Evolutionary conservation across 805 yeast species (phyloP), one percentile per base, ranked within the genome.

Genomic region (Millerozyma miso): DNA sequence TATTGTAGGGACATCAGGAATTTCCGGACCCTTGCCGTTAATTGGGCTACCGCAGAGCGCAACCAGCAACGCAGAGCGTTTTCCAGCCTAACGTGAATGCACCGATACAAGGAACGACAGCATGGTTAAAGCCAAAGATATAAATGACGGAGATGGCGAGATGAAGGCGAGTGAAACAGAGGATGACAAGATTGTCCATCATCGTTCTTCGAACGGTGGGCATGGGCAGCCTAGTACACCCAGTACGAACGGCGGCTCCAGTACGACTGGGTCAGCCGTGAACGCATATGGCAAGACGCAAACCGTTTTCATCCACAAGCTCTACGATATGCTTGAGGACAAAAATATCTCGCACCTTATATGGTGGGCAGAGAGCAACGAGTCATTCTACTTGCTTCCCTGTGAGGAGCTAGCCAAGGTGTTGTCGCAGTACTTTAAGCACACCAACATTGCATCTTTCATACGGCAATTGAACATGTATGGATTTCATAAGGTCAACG

Each of bases 301-400:
- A 54, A 68, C 66, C 37, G 75, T 56, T 41, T 91, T 91, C 66
- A 86, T 90, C 46, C 96, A 90, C 64, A 91, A 91, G 59, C 76
- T 91, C 19, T 90, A 87, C 70, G 81, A 84, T 49, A 91, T 91
- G 95, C 74, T 91, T 38, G 95, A 90, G 53, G 97, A 91, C 58
- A 69, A 70, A 2, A 63, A 76, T 20, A 67, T 91, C 29, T 67
- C 77, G 43, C 93, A 85, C 56, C 72, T 91, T 32, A 91, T 91
- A 18, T 83, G 91, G 81, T 91, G 98, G 97, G 65, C 88, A 1
- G 71, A 78, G 8, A 55, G 80, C 8, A 77, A 78, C 46, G 86
- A 82, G 49, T 79, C 90, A 4, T 93, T 93, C 54, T 76, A 80
- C 43, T 79, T 91, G n/a, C 65, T 77, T 3, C 97, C 97, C 0